A percentile compares a stretch with the other conserved stretches of the same genome.
Conservation (phyloP, 2,329 filamentous ascomycete genomes). For the Nigrospora oryzae region DNA sequence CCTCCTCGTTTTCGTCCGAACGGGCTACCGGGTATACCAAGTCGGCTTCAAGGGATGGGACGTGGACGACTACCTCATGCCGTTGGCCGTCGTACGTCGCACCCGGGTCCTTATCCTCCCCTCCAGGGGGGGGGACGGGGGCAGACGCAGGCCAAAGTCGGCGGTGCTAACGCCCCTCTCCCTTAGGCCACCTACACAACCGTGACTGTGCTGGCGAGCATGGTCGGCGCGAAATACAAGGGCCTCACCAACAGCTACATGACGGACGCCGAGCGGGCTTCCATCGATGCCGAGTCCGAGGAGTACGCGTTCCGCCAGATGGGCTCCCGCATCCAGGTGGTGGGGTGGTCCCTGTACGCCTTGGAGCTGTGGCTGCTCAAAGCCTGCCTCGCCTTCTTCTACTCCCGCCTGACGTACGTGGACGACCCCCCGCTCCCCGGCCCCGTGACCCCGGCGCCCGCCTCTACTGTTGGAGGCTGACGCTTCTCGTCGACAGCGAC, state of each 20-base stretch:
- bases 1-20: too few species aligned
- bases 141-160: too few species aligned
- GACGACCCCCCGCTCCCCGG: too few species aligned
- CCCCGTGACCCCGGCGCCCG: neutral
- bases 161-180: too few species aligned
- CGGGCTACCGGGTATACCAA: too few species aligned
- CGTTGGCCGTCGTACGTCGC: too few species aligned
- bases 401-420: constrained; percentile 19
- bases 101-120: too few species aligned
- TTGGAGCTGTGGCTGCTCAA: constrained; percentile 21
- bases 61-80: too few species aligned
- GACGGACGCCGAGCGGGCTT: constrained; percentile 9
- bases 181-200: too few species aligned
- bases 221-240: constrained; percentile 1
- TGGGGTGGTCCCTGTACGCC: constrained; percentile 21
- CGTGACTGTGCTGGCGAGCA: neutral
- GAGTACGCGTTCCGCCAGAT: constrained; percentile 12
- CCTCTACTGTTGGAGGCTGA: neutral
- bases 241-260: constrained; percentile 7
- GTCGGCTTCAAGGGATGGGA: too few species aligned
- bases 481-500: constrained; percentile 15
- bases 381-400: constrained; percentile 17
- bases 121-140: too few species aligned
- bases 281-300: constrained; percentile 5
- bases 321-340: constrained; percentile 21